phyloP scores from a whole-genome alignment of 805 yeast species.

The Isabelozyma rhagii region DNA sequence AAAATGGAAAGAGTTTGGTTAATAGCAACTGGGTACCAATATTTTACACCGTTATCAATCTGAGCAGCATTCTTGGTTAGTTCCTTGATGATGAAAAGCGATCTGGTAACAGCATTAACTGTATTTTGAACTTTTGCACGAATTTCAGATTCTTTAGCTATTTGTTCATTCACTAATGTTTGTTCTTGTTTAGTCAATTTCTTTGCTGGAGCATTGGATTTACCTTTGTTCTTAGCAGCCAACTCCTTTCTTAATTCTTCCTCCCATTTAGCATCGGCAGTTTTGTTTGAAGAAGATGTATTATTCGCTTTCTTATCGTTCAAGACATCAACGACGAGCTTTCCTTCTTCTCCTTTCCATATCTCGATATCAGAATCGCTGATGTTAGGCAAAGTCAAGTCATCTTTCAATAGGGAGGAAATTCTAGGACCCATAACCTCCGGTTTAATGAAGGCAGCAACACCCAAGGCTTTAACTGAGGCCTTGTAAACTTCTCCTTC shows the following conservation, averaged over 20 bases:
- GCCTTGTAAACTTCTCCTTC: constrained; percentile 51
- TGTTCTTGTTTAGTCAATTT: constrained; percentile 80
- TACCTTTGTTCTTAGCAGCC: constrained; percentile 46
- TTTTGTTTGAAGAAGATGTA: constrained; percentile 78
- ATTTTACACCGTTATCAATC: constrained; percentile 60
- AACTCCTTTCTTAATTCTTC: constrained; percentile 74
- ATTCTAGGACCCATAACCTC: constrained; percentile 51
- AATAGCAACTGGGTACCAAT: constrained; percentile 75
- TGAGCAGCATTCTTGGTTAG: constrained; percentile 48
- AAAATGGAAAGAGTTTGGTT: constrained; percentile 45
- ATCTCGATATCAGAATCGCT: constrained; percentile 54
- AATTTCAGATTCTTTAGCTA: constrained; percentile 57
- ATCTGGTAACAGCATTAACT: constrained; percentile 41
- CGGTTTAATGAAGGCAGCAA: constrained; percentile 59
- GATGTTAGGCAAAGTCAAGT: constrained; percentile 42
- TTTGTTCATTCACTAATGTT: constrained; percentile 55
- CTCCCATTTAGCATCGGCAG: constrained; percentile 80
- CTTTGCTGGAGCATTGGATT: constrained; percentile 24
- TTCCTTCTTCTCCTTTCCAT: constrained; percentile 69
- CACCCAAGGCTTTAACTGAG: constrained; percentile 45
- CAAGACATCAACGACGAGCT: constrained; percentile 62
- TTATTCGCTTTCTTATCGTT: constrained; percentile 43
- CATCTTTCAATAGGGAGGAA: constrained; percentile 37
- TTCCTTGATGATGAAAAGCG: constrained; percentile 50
- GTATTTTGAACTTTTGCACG: constrained; percentile 44